Evolutionary conservation across 108 stramenopile genomes (phyloP).

Genomic region (Parietichytrium sp.): DNA sequence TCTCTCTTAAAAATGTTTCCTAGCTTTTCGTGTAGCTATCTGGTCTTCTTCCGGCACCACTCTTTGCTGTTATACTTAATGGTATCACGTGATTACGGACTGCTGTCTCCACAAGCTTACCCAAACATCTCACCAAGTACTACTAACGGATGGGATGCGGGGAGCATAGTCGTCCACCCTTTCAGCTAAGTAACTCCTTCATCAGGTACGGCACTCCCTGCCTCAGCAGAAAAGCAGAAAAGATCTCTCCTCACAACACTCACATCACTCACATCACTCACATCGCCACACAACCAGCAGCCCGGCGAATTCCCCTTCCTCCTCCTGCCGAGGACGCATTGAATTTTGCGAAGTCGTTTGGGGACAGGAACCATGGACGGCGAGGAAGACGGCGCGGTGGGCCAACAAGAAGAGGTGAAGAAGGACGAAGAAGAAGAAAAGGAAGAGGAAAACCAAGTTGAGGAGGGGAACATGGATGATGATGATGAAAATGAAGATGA

Average conservation of each 20-base stretch:
- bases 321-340: not conserved
- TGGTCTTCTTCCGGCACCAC: too few relatives aligned
- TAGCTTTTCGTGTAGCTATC: too few relatives aligned
- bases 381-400: not conserved
- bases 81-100: too few relatives aligned
- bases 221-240: not conserved
- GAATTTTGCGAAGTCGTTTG: not conserved
- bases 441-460: not conserved
- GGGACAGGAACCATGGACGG: not conserved
- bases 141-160: too few relatives aligned
- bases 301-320: not conserved
- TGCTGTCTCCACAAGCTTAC: too few relatives aligned
- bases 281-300: not conserved
- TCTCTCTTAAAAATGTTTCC: too few relatives aligned
- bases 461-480: not conserved
- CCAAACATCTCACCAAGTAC: too few relatives aligned
- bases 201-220: not conserved
- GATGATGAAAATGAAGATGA: not conserved
- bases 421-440: not conserved
- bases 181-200: not conserved
- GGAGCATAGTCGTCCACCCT: too few relatives aligned
- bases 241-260: not conserved
- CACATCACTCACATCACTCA: not conserved
- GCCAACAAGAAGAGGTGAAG: not conserved
- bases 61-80: too few relatives aligned